Percentiles rank a stretch among this genome's conserved stretches.
phyloP scores from a whole-genome alignment of 805 yeast species.

The Diddensiella santjacobensis region DNA sequence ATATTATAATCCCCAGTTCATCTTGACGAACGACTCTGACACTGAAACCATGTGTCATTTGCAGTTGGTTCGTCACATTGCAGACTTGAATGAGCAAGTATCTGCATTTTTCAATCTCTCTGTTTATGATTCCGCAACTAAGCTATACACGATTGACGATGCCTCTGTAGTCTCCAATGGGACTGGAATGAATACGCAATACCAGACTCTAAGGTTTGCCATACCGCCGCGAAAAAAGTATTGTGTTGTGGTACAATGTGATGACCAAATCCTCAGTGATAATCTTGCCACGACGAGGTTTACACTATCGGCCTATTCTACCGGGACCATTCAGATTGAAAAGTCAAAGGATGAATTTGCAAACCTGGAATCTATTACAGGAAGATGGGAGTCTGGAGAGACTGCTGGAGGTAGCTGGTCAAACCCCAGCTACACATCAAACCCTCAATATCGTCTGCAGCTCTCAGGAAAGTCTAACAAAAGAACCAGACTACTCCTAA shows the following conservation, averaged over 20 bases:
- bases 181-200: conserved; percentile 32
- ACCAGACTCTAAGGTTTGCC: conserved; percentile 27
- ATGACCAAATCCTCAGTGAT: conserved; percentile 6
- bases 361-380: conserved; percentile 29
- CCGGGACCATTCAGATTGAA: conserved; percentile 16
- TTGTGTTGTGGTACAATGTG: conserved; percentile 24
- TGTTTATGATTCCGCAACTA: conserved; percentile 7
- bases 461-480: conserved; percentile 8
- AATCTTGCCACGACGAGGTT: conserved; percentile 10
- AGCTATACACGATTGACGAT: conserved; percentile 16
- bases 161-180: conserved; percentile 20
- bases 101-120: conserved; percentile 10
- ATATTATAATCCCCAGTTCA: conserved; percentile 11
- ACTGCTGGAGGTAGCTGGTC: conserved; percentile 56
- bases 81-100: conserved; percentile 2
- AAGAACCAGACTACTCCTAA: conserved; percentile 25
- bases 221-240: conserved; percentile 24
- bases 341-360: conserved; percentile 35
- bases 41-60: conserved; percentile 1
- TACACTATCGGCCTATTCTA: conserved; percentile 20
- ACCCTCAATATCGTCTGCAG: conserved; percentile 51
- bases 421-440: conserved; percentile 42
- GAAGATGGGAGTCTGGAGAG: conserved; percentile 42
- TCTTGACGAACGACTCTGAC: conserved; percentile 19
- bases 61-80: conserved; percentile 14